A percentile compares a stretch with the other conserved stretches of the same genome.
Evolutionary conservation across 2,329 filamentous ascomycete species (phyloP).

Genomic region (Diaporthe ilicicola): DNA sequence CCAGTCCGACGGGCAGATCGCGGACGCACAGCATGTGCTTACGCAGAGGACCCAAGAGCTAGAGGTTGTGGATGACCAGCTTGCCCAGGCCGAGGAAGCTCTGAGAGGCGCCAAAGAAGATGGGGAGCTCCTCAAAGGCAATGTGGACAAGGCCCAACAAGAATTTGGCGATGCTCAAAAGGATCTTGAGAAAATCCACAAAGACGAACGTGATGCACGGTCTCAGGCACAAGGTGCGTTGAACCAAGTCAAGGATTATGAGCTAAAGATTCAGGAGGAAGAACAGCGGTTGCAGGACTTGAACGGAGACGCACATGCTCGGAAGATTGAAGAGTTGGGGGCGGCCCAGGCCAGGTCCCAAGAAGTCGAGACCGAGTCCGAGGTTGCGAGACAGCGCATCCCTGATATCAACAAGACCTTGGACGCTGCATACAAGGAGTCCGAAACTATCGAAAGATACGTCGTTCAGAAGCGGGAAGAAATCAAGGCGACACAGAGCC

Average conservation of each 20-base stretch:
- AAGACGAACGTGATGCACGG: slow-evolving; percentile 73
- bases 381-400: slow-evolving; percentile 41
- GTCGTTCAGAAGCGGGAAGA: slow-evolving; percentile 61
- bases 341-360: slow-evolving; percentile 61
- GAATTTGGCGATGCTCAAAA: slow-evolving; percentile 61
- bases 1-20: slow-evolving; percentile 53
- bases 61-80: slow-evolving; percentile 51
- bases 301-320: slow-evolving; percentile 74
- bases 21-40: slow-evolving; percentile 45
- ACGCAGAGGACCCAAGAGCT: slow-evolving; percentile 55
- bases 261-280: slow-evolving; percentile 63
- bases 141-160: slow-evolving; percentile 57
- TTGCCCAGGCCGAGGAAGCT: slow-evolving; percentile 55
- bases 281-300: slow-evolving; percentile 69
- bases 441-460: slow-evolving; percentile 43
- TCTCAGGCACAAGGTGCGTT: slow-evolving; percentile 63
- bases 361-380: slow-evolving; percentile 49
- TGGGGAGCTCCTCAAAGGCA: slow-evolving; percentile 55
- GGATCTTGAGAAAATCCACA: slow-evolving; percentile 63
- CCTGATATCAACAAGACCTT: slow-evolving; percentile 46
- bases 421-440: slow-evolving; percentile 42
- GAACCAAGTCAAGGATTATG: slow-evolving; percentile 53
- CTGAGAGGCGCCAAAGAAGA: slow-evolving; percentile 56
- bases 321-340: slow-evolving; percentile 67
- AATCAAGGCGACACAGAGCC: slow-evolving; percentile 58